Percentiles rank a stretch among this genome's conserved stretches.
Conservation (phyloP, 1,284 basidiomycete species). For the Tilletia setariae region DNA sequence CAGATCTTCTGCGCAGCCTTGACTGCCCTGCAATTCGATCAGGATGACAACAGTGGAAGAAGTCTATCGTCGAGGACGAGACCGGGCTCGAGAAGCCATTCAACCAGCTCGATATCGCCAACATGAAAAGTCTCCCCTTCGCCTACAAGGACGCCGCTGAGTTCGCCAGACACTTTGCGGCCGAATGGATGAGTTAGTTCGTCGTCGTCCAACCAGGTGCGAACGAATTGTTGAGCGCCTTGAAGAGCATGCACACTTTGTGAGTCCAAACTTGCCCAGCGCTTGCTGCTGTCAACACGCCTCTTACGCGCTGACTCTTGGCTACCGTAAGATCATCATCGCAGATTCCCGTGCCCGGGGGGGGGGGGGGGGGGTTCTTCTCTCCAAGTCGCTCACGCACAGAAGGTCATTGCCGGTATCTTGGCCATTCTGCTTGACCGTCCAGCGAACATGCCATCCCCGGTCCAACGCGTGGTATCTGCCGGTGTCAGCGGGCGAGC, state of each 20-base stretch:
- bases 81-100: slow-evolving; percentile 45
- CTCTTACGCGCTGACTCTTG: no score
- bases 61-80: slow-evolving; percentile 50
- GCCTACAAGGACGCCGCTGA: slow-evolving; percentile 38
- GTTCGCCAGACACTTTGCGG: neutral
- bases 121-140: slow-evolving; percentile 44
- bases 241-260: slow-evolving; percentile 10
- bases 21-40: no score
- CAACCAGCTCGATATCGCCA: slow-evolving; percentile 36
- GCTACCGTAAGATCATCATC: no score
- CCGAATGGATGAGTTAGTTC: neutral
- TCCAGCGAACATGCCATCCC: slow-evolving; percentile 48
- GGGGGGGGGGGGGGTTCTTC: slow-evolving; percentile 53
- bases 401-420: slow-evolving; percentile 49
- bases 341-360: slow-evolving; percentile 44
- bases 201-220: slow-evolving; percentile 6
- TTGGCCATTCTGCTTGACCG: slow-evolving; percentile 46
- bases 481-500: slow-evolving; percentile 41
- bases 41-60: slow-evolving; percentile 47
- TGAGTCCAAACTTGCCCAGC: neutral
- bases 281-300: no score
- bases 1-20: no score
- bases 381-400: slow-evolving; percentile 46
- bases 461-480: slow-evolving; percentile 47
- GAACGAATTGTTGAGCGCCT: neutral